Base-by-base conservation (phyloP, 495 filamentous ascomycete genomes). In the Podospora pseudocomata region DNA sequence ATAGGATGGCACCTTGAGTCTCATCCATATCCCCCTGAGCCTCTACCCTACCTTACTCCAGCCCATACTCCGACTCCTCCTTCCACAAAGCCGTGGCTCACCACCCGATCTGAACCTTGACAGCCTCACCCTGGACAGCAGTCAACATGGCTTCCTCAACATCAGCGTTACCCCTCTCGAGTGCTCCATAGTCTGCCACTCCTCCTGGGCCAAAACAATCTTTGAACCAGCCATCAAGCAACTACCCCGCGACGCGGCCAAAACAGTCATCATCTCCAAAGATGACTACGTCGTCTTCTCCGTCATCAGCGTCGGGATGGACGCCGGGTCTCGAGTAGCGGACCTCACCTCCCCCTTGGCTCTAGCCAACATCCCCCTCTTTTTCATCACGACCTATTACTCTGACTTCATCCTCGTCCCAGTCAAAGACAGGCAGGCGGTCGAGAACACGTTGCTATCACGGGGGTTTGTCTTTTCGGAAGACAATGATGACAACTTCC, bases 321-420 rank as follows among this genome's bases (percentile, higher is more conserved):
- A 97, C 73, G 94, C 95, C 20, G 93, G 94, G n/a, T 92, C 94
- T 72, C 87, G 94, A 32, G 95, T 99, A 2, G 83, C 97, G 63
- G 95, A 98, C 73, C 78, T 99, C 39, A 97, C 95, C 5, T 93
- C 88, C 70, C 95, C 95, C 3, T 83, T 99, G 19, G 95, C 95
- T 13, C 81, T 97, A 76, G 94, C 94, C 32, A 91, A 92, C 73
- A 94, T 99, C 44, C 91, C 95, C 54, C 96, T 99, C 70, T 97
- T 98, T 78, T 98, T 99, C 83, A 96, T 97, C 74, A 96, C 94
- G 0, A 98, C 95, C 26, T 99, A 99, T 77, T 97, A 96, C 76
- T 92, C 92, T 15, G 95, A 99, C 79, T 99, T 96, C 80, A 96
- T 99, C 71, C 83, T 99, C 19, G 92, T 98, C 4, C 95, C 95